Evolutionary conservation across 495 filamentous ascomycete genomes (phyloP).

Genomic region (Hypoxylon lenormandii): DNA sequence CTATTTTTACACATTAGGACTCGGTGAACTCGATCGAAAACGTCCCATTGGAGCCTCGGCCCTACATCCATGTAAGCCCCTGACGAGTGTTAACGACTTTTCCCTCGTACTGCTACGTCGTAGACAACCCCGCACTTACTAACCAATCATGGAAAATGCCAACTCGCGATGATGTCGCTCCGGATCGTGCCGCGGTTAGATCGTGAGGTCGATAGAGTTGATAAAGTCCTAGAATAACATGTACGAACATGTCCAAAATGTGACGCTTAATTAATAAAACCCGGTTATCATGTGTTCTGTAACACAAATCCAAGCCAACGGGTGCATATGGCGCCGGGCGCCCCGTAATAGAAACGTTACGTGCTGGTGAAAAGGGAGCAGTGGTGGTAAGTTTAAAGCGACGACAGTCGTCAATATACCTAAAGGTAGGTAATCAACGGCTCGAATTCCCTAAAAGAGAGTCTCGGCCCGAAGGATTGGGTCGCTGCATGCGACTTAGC

Average conservation of each 20-base stretch:
- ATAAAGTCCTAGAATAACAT: neutral
- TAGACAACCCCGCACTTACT: constrained; percentile 10
- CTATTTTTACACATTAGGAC: constrained; percentile 9
- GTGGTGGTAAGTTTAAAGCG: no score
- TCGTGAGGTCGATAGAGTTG: neutral
- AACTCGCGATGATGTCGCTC: neutral
- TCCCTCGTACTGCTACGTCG: neutral
- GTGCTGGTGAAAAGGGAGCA: neutral
- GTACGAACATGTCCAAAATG: neutral
- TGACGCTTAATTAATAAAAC: neutral
- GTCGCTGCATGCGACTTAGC: constrained; percentile 1
- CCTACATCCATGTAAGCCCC: constrained; percentile 4
- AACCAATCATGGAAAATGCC: constrained; percentile 6
- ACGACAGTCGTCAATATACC: neutral
- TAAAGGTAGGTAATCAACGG: constrained; percentile 9
- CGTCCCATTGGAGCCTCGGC: constrained; percentile 7
- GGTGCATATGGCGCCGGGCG: neutral
- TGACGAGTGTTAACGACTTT: constrained; percentile 13
- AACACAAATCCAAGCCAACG: constrained; percentile 1
- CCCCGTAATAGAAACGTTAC: no score
- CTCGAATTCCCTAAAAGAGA: constrained; percentile 16
- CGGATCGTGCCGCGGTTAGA: constrained; percentile 4
- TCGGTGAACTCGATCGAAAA: constrained; percentile 18
- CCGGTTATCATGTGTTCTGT: constrained; percentile 9
- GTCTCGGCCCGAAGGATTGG: constrained; percentile 29